These are phyloP conservation scores for Celoporthe dispersa DNA, from an alignment of 2,329 filamentous ascomycete genomes.

Conservation along the genomic window DNA sequence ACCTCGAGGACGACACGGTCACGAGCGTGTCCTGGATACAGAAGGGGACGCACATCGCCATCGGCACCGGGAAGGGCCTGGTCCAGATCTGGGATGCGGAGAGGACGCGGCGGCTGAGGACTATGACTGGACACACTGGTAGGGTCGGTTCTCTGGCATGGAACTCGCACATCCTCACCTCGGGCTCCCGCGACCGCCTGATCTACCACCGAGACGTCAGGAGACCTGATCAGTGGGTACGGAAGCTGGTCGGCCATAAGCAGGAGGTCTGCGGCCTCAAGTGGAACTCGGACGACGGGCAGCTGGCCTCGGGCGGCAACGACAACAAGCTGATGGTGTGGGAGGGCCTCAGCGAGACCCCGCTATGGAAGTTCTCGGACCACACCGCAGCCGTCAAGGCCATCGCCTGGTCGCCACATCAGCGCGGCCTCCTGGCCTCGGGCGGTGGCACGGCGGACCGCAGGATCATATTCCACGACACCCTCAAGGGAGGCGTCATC, in stretches of 20 bases:
- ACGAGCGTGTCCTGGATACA: conserved; percentile 99
- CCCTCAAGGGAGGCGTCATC: conserved; percentile 75
- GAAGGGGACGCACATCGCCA: conserved; percentile 91
- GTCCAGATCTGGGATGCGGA: conserved; percentile 99
- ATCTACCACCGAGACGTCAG: conserved; percentile 97
- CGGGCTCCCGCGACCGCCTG: conserved; percentile 87
- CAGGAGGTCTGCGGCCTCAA: conserved; percentile 96
- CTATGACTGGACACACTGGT: conserved; percentile 95
- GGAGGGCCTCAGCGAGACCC: conserved; percentile 93
- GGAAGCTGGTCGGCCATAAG: conserved; percentile 90
- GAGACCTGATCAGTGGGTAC: conserved; percentile 86
- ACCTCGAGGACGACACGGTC: conserved; percentile 88
- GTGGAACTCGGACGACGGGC: conserved; percentile 96
- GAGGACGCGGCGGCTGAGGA: conserved; percentile 79
- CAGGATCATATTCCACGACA: conserved; percentile 98
- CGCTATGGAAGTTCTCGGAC: conserved; percentile 90
- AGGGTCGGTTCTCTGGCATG: conserved; percentile 93
- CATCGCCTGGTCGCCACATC: conserved; percentile 96
- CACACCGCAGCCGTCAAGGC: conserved; percentile 97
- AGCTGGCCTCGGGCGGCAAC: conserved; percentile 93
- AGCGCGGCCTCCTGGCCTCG: conserved; percentile 90
- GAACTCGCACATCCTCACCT: conserved; percentile 97
- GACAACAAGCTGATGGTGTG: conserved; percentile 99
- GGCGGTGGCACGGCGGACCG: conserved; percentile 95
- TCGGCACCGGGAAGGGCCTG: conserved; percentile 91